Percentiles rank a stretch among this genome's conserved stretches.
phyloP scores from a whole-genome alignment of 257 asterid genomes.

The Salvia hispanica region DNA sequence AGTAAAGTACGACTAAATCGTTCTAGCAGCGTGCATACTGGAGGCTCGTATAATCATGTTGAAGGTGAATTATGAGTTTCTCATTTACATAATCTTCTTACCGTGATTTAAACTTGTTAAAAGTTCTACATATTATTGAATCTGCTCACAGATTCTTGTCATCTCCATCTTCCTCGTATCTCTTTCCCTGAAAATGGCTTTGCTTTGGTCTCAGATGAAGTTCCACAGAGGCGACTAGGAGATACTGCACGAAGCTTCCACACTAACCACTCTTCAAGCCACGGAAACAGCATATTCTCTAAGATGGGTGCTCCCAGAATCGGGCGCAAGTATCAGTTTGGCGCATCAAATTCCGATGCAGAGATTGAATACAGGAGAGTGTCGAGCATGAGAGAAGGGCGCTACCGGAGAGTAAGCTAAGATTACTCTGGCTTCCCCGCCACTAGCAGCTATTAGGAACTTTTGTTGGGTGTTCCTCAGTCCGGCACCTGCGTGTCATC shows the following conservation, averaged over 20 bases:
- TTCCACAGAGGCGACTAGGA: conserved; percentile 45
- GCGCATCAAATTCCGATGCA: conserved; percentile 86
- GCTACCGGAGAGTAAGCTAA: conserved; percentile 41
- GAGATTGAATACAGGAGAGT: conserved; percentile 92
- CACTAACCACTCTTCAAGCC: conserved; percentile 49
- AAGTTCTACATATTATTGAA: conserved; percentile 3
- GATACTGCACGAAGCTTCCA: conserved; percentile 47
- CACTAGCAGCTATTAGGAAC: conserved; percentile 29
- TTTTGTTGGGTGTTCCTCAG: conserved; percentile 31
- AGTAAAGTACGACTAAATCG: conserved; percentile 46
- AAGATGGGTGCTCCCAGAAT: conserved; percentile 57
- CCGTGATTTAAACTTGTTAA: conserved; percentile 6
- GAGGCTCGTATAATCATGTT: conserved; percentile 34
- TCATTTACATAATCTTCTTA: conserved; percentile 7
- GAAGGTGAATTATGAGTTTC: conserved; percentile 47
- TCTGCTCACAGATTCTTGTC: no score
- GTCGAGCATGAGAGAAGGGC: conserved; percentile 74
- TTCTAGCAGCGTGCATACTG: conserved; percentile 38
- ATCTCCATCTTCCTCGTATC: neutral
- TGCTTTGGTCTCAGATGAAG: conserved; percentile 49
- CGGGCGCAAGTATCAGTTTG: conserved; percentile 59
- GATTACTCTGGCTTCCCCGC: conserved; percentile 39
- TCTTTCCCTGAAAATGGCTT: neutral
- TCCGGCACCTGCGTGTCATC: conserved; percentile 11
- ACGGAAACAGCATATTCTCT: conserved; percentile 63